Evolutionary conservation across 1,284 basidiomycete species (phyloP).

Genomic region (Pisolithus thermaeus): DNA sequence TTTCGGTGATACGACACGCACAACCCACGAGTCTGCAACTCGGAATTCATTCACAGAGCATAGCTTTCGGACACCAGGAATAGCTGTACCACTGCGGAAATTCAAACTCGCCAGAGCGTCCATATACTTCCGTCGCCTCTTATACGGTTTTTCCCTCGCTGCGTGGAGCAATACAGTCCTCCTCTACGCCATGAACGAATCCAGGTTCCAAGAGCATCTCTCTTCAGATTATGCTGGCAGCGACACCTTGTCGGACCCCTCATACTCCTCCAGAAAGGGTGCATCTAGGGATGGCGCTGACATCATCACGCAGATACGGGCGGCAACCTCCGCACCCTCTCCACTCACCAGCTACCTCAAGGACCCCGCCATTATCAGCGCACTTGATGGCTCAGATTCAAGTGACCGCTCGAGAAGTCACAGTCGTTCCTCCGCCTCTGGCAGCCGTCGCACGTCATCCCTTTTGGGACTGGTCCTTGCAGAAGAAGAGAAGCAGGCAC

Average conservation of each 20-base stretch:
- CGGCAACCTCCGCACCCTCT: slow-evolving; percentile 29
- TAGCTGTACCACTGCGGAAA: no score
- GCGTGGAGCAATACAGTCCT: slow-evolving; percentile 4
- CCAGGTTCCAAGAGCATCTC: slow-evolving; percentile 28
- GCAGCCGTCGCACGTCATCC: slow-evolving; percentile 16
- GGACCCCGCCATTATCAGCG: slow-evolving; percentile 25
- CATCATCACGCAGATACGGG: slow-evolving; percentile 30
- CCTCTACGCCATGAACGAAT: slow-evolving; percentile 20
- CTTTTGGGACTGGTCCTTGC: slow-evolving; percentile 39
- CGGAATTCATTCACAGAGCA: slow-evolving; percentile 3
- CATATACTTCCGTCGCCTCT: no score
- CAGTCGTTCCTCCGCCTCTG: slow-evolving; percentile 22
- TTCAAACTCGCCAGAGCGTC: no score
- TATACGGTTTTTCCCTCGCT: background rate
- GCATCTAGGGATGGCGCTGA: slow-evolving; percentile 15
- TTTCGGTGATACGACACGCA: slow-evolving; percentile 13
- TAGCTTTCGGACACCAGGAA: slow-evolving; percentile 6
- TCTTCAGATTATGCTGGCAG: slow-evolving; percentile 10
- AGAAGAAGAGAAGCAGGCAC: slow-evolving; percentile 58
- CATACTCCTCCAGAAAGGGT: slow-evolving; percentile 7
- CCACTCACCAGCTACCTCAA: slow-evolving; percentile 26
- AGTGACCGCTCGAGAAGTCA: slow-evolving; percentile 12
- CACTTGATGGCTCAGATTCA: slow-evolving; percentile 18
- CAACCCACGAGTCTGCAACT: slow-evolving; percentile 12
- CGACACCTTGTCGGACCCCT: slow-evolving; percentile 8